A percentile compares a stretch with the other conserved stretches of the same genome.
Conservation (phyloP, 495 filamentous ascomycete species). For the Hypoxylon intermedium region DNA sequence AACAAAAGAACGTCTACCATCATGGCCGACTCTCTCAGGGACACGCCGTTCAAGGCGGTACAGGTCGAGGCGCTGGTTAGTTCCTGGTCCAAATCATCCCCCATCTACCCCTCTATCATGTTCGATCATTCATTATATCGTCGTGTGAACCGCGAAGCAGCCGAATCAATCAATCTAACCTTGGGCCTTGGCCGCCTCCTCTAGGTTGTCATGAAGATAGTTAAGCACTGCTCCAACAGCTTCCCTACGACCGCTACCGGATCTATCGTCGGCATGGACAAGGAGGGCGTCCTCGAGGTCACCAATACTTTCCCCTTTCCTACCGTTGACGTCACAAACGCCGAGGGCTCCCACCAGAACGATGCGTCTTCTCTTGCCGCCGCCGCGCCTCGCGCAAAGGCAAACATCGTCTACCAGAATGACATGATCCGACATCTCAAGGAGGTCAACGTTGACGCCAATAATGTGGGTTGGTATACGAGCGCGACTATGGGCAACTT, state of each 20-base stretch:
- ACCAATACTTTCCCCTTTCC: slow-evolving; percentile 97
- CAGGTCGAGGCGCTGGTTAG: slow-evolving; percentile 84
- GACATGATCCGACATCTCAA: slow-evolving; percentile 97
- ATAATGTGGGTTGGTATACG: slow-evolving; percentile 98
- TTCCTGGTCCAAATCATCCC: slow-evolving; percentile 31
- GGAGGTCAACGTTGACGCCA: slow-evolving; percentile 98
- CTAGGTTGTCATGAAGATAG: slow-evolving; percentile 95
- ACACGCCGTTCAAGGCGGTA: slow-evolving; percentile 74
- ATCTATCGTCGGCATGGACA: slow-evolving; percentile 91
- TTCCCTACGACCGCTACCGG: slow-evolving; percentile 93
- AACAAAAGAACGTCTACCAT: slow-evolving; percentile 10
- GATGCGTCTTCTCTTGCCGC: slow-evolving; percentile 79
- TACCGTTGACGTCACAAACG: slow-evolving; percentile 72
- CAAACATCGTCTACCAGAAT: slow-evolving; percentile 85
- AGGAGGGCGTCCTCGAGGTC: slow-evolving; percentile 80
- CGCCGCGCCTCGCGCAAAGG: slow-evolving; percentile 88
- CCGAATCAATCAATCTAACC: too few species aligned
- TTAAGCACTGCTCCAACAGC: slow-evolving; percentile 84
- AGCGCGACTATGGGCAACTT: slow-evolving; percentile 99
- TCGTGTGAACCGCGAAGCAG: too few species aligned
- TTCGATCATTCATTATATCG: too few species aligned
- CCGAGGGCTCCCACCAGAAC: slow-evolving; percentile 78
- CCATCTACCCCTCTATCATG: slow-evolving; percentile 19
- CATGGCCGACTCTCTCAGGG: slow-evolving; percentile 60
- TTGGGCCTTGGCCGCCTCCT: slow-evolving; percentile 16